These are phyloP conservation scores for Cryptosporidium ryanae DNA, from an alignment of 169 alveolate genomes.

Conservation along the genomic window DNA sequence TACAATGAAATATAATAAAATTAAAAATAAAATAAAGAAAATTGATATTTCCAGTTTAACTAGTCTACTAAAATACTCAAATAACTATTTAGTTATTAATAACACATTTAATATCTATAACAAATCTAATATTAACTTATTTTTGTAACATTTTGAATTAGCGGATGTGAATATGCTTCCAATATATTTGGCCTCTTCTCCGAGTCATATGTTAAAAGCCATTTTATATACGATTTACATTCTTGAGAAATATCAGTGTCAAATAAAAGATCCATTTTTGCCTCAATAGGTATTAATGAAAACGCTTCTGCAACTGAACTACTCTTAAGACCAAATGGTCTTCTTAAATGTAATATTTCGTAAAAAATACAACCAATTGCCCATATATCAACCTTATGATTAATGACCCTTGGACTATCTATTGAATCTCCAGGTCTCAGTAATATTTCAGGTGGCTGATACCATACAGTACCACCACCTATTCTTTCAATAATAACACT, in stretches of 20 bases:
- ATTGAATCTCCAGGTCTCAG: conserved; percentile 79
- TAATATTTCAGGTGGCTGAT: conserved; percentile 92
- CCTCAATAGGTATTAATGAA: conserved; percentile 76
- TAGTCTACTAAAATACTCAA: neutral
- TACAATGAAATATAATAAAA: neutral
- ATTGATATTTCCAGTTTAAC: neutral
- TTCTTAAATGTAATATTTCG: conserved; percentile 87
- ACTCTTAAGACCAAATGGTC: conserved; percentile 77
- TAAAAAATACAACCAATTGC: conserved; percentile 91
- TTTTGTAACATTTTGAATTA: conserved; percentile 52
- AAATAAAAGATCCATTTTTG: conserved; percentile 74
- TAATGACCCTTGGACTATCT: conserved; percentile 73
- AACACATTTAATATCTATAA: neutral
- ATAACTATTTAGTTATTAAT: neutral
- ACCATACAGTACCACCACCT: conserved; percentile 93
- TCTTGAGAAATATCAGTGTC: conserved; percentile 75
- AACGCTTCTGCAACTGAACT: conserved; percentile 78
- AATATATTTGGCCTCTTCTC: conserved; percentile 76
- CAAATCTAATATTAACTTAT: neutral
- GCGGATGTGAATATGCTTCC: conserved; percentile 78
- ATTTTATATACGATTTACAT: conserved; percentile 76
- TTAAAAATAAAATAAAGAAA: neutral
- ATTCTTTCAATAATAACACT: conserved; percentile 81
- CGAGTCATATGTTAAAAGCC: conserved; percentile 77
- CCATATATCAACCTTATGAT: conserved; percentile 88